Percentiles rank a stretch among this genome's conserved stretches.
These are phyloP conservation scores for Lomentospora prolificans DNA, from an alignment of 2,329 filamentous ascomycete genomes.

Conservation along the genomic window DNA sequence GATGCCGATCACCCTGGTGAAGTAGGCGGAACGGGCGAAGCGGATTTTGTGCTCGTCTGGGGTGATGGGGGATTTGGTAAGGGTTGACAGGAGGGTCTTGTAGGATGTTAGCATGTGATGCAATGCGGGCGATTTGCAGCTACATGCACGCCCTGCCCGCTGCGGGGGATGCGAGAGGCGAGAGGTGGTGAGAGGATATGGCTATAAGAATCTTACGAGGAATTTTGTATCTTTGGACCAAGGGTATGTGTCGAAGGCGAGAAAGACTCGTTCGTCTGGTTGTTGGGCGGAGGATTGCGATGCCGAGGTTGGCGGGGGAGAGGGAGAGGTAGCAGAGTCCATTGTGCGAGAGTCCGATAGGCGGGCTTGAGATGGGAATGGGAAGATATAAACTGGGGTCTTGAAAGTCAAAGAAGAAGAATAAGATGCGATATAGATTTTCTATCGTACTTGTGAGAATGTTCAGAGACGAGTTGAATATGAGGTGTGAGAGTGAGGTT, in stretches of 20 bases:
- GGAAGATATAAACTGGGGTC: background rate
- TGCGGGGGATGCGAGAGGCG: no score
- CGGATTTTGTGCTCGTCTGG: slow-evolving; percentile 19
- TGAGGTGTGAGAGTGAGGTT: background rate
- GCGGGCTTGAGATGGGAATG: background rate
- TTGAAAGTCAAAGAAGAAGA: background rate
- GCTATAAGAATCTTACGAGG: slow-evolving; percentile 43
- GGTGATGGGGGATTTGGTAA: slow-evolving; percentile 32
- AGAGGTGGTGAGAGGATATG: no score
- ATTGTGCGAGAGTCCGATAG: background rate
- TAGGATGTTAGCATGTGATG: background rate
- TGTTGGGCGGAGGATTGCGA: background rate
- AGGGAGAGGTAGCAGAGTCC: background rate
- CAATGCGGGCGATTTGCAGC: no score
- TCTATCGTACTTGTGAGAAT: no score
- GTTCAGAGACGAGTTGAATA: background rate
- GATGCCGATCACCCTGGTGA: slow-evolving; percentile 37
- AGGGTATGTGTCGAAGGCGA: slow-evolving; percentile 54
- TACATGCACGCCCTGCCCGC: no score
- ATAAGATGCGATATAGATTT: background rate
- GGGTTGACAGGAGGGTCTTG: slow-evolving; percentile 20
- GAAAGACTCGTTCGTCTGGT: slow-evolving; percentile 25
- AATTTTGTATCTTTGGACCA: slow-evolving; percentile 62
- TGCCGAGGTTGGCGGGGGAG: background rate
- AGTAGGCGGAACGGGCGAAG: slow-evolving; percentile 57